These are phyloP conservation scores for Kurtzmaniella fragi DNA, from an alignment of 805 yeast genomes.

Conservation along the genomic window DNA sequence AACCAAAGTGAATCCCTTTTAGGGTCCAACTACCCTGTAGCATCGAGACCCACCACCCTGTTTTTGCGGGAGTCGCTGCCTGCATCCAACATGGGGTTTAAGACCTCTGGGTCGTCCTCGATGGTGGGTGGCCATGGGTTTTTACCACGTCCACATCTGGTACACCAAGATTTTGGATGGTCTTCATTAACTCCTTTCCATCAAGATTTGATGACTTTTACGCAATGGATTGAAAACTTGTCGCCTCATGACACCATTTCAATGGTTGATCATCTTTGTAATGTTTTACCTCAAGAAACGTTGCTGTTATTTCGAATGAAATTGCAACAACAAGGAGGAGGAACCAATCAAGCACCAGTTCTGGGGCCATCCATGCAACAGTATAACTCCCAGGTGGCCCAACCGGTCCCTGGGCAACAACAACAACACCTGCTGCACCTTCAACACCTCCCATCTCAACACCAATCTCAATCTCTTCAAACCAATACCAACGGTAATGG, in stretches of 20 bases:
- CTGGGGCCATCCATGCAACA: not conserved
- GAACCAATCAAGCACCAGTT: conserved; percentile 6
- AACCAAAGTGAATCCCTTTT: conserved; percentile 8
- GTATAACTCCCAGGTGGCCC: not conserved
- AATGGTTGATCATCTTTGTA: conserved; percentile 50
- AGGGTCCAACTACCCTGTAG: not conserved
- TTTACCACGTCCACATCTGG: conserved; percentile 5
- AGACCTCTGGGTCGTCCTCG: conserved; percentile 11
- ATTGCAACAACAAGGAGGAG: conserved; percentile 19
- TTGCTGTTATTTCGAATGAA: conserved; percentile 45
- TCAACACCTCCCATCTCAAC: conserved; percentile 1
- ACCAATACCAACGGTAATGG: too few relatives aligned
- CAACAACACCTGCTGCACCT: conserved; percentile 6
- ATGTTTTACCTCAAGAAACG: conserved; percentile 47
- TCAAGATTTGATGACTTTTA: conserved; percentile 46
- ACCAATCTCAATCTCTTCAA: not conserved
- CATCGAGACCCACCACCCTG: not conserved
- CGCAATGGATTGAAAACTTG: conserved; percentile 48
- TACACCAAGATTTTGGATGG: conserved; percentile 13
- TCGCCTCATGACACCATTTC: conserved; percentile 47
- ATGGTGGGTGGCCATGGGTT: conserved; percentile 3
- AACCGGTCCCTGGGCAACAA: conserved; percentile 4
- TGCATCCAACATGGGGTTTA: conserved; percentile 1
- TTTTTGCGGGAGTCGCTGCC: not conserved
- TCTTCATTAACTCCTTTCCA: conserved; percentile 28